Base-by-base conservation (phyloP, 129 eudicot genomes). In the Lactuca saligna region DNA sequence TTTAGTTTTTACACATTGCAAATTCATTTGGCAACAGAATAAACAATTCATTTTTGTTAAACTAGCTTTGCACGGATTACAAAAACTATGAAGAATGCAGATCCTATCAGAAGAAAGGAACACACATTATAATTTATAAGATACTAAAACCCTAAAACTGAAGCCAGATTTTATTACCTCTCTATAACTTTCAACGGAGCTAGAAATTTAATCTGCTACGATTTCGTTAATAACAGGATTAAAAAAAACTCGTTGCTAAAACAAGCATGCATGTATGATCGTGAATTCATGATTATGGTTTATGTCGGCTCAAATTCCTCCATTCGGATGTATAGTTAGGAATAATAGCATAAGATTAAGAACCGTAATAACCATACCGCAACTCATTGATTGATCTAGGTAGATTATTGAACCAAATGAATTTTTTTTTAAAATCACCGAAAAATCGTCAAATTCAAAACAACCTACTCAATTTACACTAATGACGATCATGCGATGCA, bases 191-290 rank as follows among this genome's bases (percentile, higher is more conserved):
- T 42, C 9, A 42, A 42, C 12, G 12, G 15, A 46, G 12, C 51
- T 8, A 46, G 51, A 46, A 8, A 8, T 42, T 42, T 9, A 8
- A 46, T 46, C 51, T 46, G 51, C 51, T 12, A 46, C 51, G 51
- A 46, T 12, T 10, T 12, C 51, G 12, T 3, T 10, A 46, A 3
- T 46, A 12, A 46, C 51, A 46, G 15, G 3, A 10, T 46, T 46
- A 2, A 59, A 25, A 14, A n/a, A 15, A 32, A 8, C 15, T 10
- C 11, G 4, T 31, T 65, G 29, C 17, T 50, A 34, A 17, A 68
- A 11, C 63, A 68, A 68, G 72, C 63, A 54, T 68, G 51, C 72
- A 68, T 68, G 62, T 49, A 68, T 51, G 53, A 54, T 35, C 20
- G 37, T 68, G 55, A 16, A 25, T 25, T 25, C 29, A 2, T 25